A percentile compares a stretch with the other conserved stretches of the same genome.
Evolutionary conservation across 2,329 filamentous ascomycete genomes (phyloP).

Genomic region (Colletotrichum tabaci): DNA sequence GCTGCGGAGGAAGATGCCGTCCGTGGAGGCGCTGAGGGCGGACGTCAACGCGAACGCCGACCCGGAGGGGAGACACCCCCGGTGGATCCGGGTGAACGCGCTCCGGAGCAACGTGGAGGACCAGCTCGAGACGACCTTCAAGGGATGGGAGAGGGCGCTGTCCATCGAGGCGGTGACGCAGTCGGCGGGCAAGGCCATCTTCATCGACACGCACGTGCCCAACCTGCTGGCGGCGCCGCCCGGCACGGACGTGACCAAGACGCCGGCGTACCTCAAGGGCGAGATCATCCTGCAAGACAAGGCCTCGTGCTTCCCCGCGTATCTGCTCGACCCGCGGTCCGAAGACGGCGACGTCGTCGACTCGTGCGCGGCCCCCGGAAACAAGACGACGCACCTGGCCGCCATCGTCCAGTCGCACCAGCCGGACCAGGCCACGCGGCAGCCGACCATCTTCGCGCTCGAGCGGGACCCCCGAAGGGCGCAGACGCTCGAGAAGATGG

Average conservation of each 20-base stretch:
- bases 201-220: slow-evolving; percentile 86
- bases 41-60: slow-evolving; percentile 68
- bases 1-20: slow-evolving; percentile 78
- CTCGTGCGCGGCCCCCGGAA: slow-evolving; percentile 93
- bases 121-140: slow-evolving; percentile 83
- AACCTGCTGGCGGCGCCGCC: slow-evolving; percentile 86
- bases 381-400: slow-evolving; percentile 96
- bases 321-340: slow-evolving; percentile 79
- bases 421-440: slow-evolving; percentile 52
- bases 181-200: slow-evolving; percentile 67
- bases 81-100: slow-evolving; percentile 92
- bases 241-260: slow-evolving; percentile 79
- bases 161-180: slow-evolving; percentile 71
- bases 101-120: slow-evolving; percentile 79
- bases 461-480: slow-evolving; percentile 82
- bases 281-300: slow-evolving; percentile 95
- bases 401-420: slow-evolving; percentile 73
- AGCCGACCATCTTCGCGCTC: slow-evolving; percentile 78
- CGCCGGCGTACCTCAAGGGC: slow-evolving; percentile 80
- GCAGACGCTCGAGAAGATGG: slow-evolving; percentile 87
- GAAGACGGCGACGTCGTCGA: slow-evolving; percentile 87
- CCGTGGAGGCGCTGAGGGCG: slow-evolving; percentile 75
- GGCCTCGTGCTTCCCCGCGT: slow-evolving; percentile 96
- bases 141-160: slow-evolving; percentile 69
- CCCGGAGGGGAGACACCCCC: slow-evolving; percentile 76